phyloP scores from a whole-genome alignment of 169 alveolate genomes.

The Eimeria praecox region DNA sequence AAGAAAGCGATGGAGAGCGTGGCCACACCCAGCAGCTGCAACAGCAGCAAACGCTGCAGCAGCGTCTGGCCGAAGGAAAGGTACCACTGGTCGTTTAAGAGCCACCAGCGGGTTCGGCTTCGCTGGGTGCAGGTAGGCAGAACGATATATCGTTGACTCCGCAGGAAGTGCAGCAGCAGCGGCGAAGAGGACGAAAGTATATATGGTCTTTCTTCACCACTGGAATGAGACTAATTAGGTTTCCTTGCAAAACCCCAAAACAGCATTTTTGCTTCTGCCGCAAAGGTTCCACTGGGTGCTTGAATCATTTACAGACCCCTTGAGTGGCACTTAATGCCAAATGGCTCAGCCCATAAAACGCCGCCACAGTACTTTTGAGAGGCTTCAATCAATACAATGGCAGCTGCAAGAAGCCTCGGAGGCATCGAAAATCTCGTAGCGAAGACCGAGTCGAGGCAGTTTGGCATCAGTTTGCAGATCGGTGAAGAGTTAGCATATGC shows the following conservation, averaged over 20 bases:
- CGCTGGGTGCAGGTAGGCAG: slow-evolving; percentile 5
- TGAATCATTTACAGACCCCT: background rate
- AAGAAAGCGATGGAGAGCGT: slow-evolving; percentile 51
- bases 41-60: slow-evolving; percentile 73
- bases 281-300: slow-evolving; percentile 4
- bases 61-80: slow-evolving; percentile 49
- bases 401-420: background rate
- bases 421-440: background rate
- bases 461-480: background rate
- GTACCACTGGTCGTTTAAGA: slow-evolving; percentile 51
- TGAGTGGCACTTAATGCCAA: background rate
- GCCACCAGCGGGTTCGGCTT: slow-evolving; percentile 28
- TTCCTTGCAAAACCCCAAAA: background rate
- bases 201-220: background rate
- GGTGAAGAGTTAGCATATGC: background rate
- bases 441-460: background rate
- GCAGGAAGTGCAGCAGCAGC: slow-evolving; percentile 55
- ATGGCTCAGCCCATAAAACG: background rate
- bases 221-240: background rate
- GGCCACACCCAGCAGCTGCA: slow-evolving; percentile 72
- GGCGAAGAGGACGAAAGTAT: background rate
- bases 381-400: background rate
- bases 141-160: slow-evolving; percentile 33
- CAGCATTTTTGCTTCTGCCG: background rate
- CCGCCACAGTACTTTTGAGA: slow-evolving; percentile 1